phyloP scores from a whole-genome alignment of 2,329 filamentous ascomycete species.

The Alternaria brassicicola region DNA sequence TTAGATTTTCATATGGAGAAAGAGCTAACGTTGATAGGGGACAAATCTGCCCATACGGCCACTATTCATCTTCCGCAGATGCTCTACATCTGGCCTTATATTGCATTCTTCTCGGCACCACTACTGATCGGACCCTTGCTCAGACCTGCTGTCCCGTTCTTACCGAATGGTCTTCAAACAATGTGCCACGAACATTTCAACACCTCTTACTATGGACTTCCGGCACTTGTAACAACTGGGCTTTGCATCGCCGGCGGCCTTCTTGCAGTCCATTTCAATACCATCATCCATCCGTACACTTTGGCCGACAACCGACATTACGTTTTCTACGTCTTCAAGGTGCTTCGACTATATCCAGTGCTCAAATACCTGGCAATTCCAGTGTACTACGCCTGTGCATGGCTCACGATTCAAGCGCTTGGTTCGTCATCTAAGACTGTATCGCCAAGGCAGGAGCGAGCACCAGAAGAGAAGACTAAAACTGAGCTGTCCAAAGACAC shows the following conservation, averaged over 20 bases:
- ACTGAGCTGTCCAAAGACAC: constrained; percentile 9
- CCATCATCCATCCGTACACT: constrained; percentile 93
- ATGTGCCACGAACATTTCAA: constrained; percentile 12
- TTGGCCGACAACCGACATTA: constrained; percentile 97
- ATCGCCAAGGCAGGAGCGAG: background rate
- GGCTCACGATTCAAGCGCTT: constrained; percentile 70
- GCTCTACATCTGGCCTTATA: constrained; percentile 92
- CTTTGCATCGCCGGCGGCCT: constrained; percentile 50
- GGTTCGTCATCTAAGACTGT: constrained; percentile 45
- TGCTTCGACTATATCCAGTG: constrained; percentile 68
- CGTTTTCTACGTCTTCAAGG: constrained; percentile 93
- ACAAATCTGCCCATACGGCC: constrained; percentile 92
- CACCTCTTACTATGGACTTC: constrained; percentile 1
- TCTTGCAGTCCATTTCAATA: constrained; percentile 75
- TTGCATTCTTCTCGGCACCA: constrained; percentile 87
- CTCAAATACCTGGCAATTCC: constrained; percentile 72
- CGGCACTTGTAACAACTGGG: constrained; percentile 37
- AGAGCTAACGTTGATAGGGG: constrained; percentile 61
- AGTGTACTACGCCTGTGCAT: constrained; percentile 73
- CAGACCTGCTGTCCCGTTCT: constrained; percentile 37
- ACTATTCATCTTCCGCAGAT: constrained; percentile 90
- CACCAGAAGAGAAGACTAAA: constrained; percentile 1
- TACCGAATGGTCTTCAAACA: constrained; percentile 23
- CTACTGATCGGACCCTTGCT: constrained; percentile 67
- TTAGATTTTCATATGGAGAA: background rate